A percentile compares a stretch with the other conserved stretches of the same genome.
phyloP scores from a whole-genome alignment of 495 filamentous ascomycete genomes.

The Cercophora sp. region DNA sequence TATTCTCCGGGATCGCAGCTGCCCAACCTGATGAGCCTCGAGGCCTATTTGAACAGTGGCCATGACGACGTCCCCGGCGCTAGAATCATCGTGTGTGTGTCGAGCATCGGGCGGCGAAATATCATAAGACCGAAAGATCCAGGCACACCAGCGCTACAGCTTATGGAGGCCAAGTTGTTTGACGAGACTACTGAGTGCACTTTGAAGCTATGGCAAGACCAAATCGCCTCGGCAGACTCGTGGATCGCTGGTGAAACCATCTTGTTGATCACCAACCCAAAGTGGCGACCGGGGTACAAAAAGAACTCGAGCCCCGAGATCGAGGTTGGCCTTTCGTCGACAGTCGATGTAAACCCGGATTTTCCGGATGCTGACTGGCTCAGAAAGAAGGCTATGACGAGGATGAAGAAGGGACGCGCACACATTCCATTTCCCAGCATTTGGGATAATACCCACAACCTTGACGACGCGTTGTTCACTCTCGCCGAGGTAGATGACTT shows the following conservation, averaged over 20 bases:
- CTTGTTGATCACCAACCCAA: slow-evolving; percentile 53
- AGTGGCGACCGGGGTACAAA: slow-evolving; percentile 28
- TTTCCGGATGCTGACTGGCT: slow-evolving; percentile 58
- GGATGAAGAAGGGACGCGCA: slow-evolving; percentile 52
- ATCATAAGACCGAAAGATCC: slow-evolving; percentile 46
- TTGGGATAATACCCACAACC: too few relatives aligned
- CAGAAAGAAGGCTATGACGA: slow-evolving; percentile 42
- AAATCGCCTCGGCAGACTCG: slow-evolving; percentile 41
- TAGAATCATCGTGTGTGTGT: slow-evolving; percentile 53
- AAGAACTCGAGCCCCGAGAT: slow-evolving; percentile 30
- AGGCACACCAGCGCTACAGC: slow-evolving; percentile 29
- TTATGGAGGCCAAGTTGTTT: slow-evolving; percentile 52
- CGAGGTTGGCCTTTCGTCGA: slow-evolving; percentile 42
- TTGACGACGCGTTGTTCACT: slow-evolving; percentile 56
- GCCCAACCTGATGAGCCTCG: slow-evolving; percentile 50
- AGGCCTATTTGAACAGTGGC: slow-evolving; percentile 50
- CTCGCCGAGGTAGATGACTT: slow-evolving; percentile 60
- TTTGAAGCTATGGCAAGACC: slow-evolving; percentile 52
- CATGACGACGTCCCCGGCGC: slow-evolving; percentile 30
- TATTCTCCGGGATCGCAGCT: slow-evolving; percentile 31
- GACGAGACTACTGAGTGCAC: slow-evolving; percentile 55
- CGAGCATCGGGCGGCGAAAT: slow-evolving; percentile 51
- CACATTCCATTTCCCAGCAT: slow-evolving; percentile 52
- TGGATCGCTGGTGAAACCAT: slow-evolving; percentile 55
- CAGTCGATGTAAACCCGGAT: slow-evolving; percentile 55